Evolutionary conservation across 768 basidiomycete species (phyloP).

Genomic region (Hortiboletus flavorubellus): DNA sequence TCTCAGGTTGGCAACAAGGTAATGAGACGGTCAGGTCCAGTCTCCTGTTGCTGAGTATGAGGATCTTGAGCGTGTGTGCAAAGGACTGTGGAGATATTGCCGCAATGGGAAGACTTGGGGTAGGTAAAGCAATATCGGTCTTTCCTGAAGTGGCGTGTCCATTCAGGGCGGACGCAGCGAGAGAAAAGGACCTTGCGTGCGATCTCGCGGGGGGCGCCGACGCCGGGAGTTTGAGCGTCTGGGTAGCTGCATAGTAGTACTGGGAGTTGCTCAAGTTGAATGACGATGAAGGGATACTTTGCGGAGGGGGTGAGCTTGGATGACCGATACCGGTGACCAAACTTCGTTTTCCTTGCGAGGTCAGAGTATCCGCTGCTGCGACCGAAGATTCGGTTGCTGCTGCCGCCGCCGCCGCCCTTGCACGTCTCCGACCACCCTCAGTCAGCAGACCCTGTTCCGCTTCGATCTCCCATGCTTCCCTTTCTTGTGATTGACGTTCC

Average conservation of each 20-base stretch:
- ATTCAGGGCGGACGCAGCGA: constrained; percentile 30
- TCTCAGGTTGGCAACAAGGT: constrained; percentile 35
- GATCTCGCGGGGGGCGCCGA: constrained; percentile 49
- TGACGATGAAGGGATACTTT: constrained; percentile 20
- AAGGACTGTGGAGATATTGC: constrained; percentile 60
- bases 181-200: constrained; percentile 64
- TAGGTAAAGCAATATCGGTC: constrained; percentile 54
- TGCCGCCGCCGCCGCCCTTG: constrained; percentile 40
- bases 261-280: constrained; percentile 47
- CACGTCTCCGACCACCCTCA: constrained; percentile 68
- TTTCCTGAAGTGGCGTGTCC: constrained; percentile 14
- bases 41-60: constrained; percentile 62
- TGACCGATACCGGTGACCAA: constrained; percentile 21
- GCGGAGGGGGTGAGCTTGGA: constrained; percentile 26
- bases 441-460: constrained; percentile 72
- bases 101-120: constrained; percentile 64
- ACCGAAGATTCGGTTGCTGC: constrained; percentile 38
- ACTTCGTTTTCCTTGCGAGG: constrained; percentile 17
- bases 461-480: constrained; percentile 79
- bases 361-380: constrained; percentile 1
- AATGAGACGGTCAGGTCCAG: constrained; percentile 62
- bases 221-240: constrained; percentile 63
- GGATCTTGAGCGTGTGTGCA: constrained; percentile 51
- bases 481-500: constrained; percentile 26
- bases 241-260: constrained; percentile 53